phyloP scores from a whole-genome alignment of 495 filamentous ascomycete species.

The Penicilliopsis zonata region DNA sequence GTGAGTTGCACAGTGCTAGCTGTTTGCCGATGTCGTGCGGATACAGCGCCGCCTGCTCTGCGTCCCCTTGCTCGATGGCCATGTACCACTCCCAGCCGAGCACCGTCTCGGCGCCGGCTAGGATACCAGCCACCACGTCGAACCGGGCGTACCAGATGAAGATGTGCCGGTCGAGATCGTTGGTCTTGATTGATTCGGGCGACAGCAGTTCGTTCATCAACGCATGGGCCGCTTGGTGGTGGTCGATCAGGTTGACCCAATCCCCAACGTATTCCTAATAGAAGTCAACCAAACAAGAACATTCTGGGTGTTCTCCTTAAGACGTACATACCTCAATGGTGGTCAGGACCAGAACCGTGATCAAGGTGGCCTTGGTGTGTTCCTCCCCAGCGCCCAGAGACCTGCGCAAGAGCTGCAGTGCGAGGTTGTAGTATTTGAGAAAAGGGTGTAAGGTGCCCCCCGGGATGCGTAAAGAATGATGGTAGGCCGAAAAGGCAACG shows the following conservation, averaged over 20 bases:
- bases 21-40: constrained; percentile 54
- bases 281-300: constrained; percentile 12
- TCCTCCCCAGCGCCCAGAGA: constrained; percentile 58
- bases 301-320: too few species aligned
- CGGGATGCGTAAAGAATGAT: constrained; percentile 55
- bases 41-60: constrained; percentile 40
- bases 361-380: constrained; percentile 60
- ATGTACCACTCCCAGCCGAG: constrained; percentile 75
- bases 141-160: constrained; percentile 84
- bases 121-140: constrained; percentile 71
- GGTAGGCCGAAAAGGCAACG: constrained; percentile 86
- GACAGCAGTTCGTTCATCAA: constrained; percentile 69
- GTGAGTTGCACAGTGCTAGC: constrained; percentile 50
- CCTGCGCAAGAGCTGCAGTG: constrained; percentile 61
- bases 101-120: constrained; percentile 65
- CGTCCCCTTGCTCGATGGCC: constrained; percentile 48
- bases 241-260: constrained; percentile 82
- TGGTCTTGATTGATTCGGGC: constrained; percentile 62
- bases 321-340: constrained; percentile 67
- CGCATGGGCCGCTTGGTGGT: constrained; percentile 80
- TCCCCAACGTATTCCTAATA: constrained; percentile 85
- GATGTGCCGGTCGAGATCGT: constrained; percentile 54
- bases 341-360: constrained; percentile 86
- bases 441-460: constrained; percentile 68
- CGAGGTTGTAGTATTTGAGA: constrained; percentile 79